Base-by-base conservation (phyloP, 73 alveolate species). In the Stentor coeruleus region DNA sequence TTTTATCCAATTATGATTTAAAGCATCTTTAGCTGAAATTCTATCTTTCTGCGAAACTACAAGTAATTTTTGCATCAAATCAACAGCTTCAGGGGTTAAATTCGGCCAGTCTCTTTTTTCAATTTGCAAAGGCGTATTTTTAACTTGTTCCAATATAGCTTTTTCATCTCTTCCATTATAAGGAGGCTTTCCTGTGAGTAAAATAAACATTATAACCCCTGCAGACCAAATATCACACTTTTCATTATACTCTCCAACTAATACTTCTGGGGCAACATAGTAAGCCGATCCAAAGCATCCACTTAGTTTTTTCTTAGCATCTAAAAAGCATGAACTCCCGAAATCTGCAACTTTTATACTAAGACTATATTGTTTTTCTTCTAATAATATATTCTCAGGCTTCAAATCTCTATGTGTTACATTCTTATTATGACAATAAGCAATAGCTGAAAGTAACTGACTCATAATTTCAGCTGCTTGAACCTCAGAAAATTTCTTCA, bases 401-500 rank as follows among this genome's bases (percentile, higher is more conserved):
- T 92, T 92, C 38, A 92, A 55, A 77, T 92, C 98, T 81, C 98
- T 41, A 81, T 92, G 98, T 0, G 90, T 87, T 6, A 90, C 84
- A 58, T 85, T 87, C 86, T 85, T 90, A 55, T 81, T 83, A 80
- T 92, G 98, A 59, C 95, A 90, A 77, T 92, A 90, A 77, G 83
- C 77, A 39, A 90, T 83, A 0, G 93, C 95, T 3, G 87, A 57
- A 3, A 90, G 84, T 0, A 92, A 81, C 82, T 90, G 91, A 28
- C 74, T 86, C 90, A 87, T 89, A 37, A 92, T 84, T 58, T 87
- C 85, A 35, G 93, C 88, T 3, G 93, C 97, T 41, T 87, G 84
- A 49, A 80, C 49, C 81, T 91, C 97, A 3, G 92, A 73, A 30
- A 92, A 92, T 38, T 81, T 59, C n/a, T 86, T 85, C 33, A 41